Evolutionary conservation across 2,329 filamentous ascomycete species (phyloP), one percentile per base, ranked within the genome.

Genomic region (Purpureocillium takamizusanense): DNA sequence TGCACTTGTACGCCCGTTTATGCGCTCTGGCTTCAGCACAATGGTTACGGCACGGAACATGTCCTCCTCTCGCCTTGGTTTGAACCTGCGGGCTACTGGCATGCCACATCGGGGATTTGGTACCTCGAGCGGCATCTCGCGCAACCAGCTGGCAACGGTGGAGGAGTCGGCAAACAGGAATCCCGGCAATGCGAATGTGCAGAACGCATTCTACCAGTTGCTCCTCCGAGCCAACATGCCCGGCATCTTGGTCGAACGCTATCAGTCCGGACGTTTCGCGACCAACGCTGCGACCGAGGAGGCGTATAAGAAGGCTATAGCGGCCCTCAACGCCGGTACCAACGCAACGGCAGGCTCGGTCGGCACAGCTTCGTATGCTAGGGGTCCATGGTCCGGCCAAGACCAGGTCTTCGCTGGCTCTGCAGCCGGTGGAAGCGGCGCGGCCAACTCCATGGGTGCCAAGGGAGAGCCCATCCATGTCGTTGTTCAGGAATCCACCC

Each of bases 121-220:
- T 41, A 61, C 59, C 18, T 56, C 62, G 7, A 67, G 66, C 43
- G 69, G 69, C 15, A 65, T 77, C 39, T 72, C 77, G 33, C 69
- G 74, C 43, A 78, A 72, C 46, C 69, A 90, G 40, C 76, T 98
- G 27, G 87, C 88, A 27, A 84, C 86, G 48, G 75, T 89, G 50
- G 92, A 98, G 64, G 83, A 89, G 58, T 83, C 85, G 17, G 94
- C 92, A 29, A 98, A 97, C 63, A 84, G 87, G 61, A 94, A 95
- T 52, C 87, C 92, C 2, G 76, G 71, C 42, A 97, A 87, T 60
- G 83, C 88, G 21, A 84, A 83, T 32, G 81, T 88, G 15, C 92
- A 98, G 60, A 92, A 90, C 58, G 83, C 86, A 13, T 95, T 98
- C 60, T 98, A 98, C 58, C 83, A 90, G 56, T 82, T 89, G 33